phyloP scores from a whole-genome alignment of 202 grass and related monocot species.

The Carex arenaria region DNA sequence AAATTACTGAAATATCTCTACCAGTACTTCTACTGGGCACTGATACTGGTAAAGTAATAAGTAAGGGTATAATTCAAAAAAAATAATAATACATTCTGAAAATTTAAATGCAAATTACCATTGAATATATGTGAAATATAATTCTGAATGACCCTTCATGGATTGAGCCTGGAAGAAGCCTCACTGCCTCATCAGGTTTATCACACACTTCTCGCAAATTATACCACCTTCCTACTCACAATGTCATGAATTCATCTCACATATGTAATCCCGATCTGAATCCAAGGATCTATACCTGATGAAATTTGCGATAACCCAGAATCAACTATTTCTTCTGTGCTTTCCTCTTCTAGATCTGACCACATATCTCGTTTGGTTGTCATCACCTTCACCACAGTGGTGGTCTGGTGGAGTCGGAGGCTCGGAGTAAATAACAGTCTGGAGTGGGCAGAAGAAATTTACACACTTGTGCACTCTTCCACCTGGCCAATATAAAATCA shows the following conservation, averaged over 20 bases:
- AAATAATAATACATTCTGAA: background rate
- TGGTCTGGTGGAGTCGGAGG: no score
- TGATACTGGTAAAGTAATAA: background rate
- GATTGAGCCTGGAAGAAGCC: background rate
- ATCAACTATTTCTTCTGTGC: no score
- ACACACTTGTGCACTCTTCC: no score
- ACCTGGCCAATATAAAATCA: no score
- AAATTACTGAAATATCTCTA: background rate
- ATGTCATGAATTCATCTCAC: background rate
- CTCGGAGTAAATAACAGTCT: no score
- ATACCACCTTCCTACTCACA: background rate
- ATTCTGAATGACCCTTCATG: background rate
- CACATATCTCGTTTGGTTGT: no score
- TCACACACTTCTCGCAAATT: background rate
- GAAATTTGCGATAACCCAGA: no score
- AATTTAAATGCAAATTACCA: background rate
- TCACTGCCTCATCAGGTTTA: background rate
- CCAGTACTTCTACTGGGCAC: background rate
- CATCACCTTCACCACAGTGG: no score
- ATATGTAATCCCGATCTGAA: background rate
- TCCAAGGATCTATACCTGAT: background rate
- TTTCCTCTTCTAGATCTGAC: no score
- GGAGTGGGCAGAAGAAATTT: no score
- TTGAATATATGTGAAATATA: background rate
- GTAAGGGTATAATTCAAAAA: background rate